Percentiles rank a stretch among this genome's conserved stretches.
phyloP scores from a whole-genome alignment of 148 eudicot genomes.

The Diospyros kaki region DNA sequence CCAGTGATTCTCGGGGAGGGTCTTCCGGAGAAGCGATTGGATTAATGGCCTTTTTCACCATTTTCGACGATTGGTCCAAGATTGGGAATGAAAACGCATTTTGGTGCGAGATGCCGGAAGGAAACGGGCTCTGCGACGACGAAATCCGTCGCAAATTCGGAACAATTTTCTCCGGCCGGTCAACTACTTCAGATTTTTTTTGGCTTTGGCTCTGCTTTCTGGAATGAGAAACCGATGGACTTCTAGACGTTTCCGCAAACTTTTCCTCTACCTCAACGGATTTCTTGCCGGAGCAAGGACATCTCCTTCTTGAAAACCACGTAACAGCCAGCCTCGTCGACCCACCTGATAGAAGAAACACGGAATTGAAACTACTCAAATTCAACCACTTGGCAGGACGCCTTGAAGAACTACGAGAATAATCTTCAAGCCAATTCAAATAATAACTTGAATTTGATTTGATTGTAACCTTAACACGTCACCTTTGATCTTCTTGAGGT shows the following conservation, averaged over 20 bases:
- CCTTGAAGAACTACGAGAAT: no score
- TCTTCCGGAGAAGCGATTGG: constrained; percentile 25
- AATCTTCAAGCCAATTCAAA: not conserved
- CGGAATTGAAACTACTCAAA: no score
- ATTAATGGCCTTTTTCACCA: constrained; percentile 20
- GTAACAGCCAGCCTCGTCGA: constrained; percentile 12
- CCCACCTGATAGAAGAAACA: no score
- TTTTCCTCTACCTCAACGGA: constrained; percentile 50
- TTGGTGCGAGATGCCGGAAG: constrained; percentile 2
- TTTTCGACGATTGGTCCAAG: constrained; percentile 29
- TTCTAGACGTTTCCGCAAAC: constrained; percentile 18
- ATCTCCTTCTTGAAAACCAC: constrained; percentile 52
- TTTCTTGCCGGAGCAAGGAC: constrained; percentile 72
- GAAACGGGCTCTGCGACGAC: constrained; percentile 6
- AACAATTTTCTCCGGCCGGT: not conserved
- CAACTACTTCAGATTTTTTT: not conserved
- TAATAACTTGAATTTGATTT: not conserved
- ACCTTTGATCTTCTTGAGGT: constrained; percentile 12
- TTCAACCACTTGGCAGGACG: no score
- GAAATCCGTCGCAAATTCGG: constrained; percentile 3
- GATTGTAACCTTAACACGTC: no score
- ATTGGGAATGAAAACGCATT: constrained; percentile 69
- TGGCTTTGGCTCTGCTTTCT: constrained; percentile 21
- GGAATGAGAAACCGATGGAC: constrained; percentile 18
- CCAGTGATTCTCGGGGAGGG: constrained; percentile 64